phyloP scores from a whole-genome alignment of 2,329 filamentous ascomycete genomes.

The Ascochyta fabae region DNA sequence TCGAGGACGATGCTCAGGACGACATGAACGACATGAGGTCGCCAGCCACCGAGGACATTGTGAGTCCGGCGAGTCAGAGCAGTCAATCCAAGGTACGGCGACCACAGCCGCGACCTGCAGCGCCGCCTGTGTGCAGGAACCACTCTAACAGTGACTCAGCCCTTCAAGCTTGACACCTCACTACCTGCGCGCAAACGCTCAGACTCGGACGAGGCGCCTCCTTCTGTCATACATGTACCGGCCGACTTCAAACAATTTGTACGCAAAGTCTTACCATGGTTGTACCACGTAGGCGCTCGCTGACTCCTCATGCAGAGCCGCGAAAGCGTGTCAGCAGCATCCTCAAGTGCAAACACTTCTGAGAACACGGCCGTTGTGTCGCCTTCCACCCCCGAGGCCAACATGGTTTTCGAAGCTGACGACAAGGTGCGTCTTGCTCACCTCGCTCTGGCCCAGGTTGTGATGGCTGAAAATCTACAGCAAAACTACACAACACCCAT shows the following conservation, averaged over 20 bases:
- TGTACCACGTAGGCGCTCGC: conserved; percentile 36
- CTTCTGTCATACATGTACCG: conserved; percentile 91
- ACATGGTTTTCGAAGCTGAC: conserved; percentile 46
- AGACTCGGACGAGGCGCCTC: conserved; percentile 75
- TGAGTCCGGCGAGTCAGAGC: conserved; percentile 43
- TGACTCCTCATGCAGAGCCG: conserved; percentile 41
- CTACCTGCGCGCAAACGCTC: conserved; percentile 52
- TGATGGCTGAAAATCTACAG: conserved; percentile 41
- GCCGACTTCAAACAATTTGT: conserved; percentile 84
- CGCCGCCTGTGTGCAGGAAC: neutral
- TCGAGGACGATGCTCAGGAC: conserved; percentile 76
- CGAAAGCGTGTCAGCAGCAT: conserved; percentile 36
- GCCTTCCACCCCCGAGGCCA: conserved; percentile 47
- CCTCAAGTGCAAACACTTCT: conserved; percentile 40
- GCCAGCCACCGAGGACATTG: conserved; percentile 44
- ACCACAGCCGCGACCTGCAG: conserved; percentile 7
- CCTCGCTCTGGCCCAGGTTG: conserved; percentile 25
- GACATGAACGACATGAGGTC: conserved; percentile 49
- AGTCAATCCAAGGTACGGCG: conserved; percentile 40
- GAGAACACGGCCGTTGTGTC: conserved; percentile 48
- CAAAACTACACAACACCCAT: conserved; percentile 71
- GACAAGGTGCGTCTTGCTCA: conserved; percentile 44
- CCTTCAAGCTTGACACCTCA: conserved; percentile 56
- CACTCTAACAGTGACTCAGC: conserved; percentile 30
- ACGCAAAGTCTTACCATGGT: conserved; percentile 31